phyloP scores from a whole-genome alignment of 306 rosid genomes.

The Carpinus viminea region DNA sequence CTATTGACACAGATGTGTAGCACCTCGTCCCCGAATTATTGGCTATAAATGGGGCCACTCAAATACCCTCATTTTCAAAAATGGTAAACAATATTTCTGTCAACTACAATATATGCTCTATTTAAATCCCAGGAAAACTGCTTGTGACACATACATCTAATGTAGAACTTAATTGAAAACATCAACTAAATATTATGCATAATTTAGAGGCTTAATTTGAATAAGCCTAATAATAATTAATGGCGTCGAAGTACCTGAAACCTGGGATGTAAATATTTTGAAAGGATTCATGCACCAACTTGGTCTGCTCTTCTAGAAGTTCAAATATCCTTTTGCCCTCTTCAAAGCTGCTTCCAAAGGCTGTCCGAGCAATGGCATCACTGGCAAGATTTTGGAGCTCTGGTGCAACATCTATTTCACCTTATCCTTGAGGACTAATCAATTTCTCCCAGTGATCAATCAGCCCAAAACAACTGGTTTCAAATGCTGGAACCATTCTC shows the following conservation, averaged over 20 bases:
- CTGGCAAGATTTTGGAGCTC: constrained; percentile 30
- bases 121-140: no score
- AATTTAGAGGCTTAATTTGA: no score
- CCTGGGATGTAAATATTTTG: constrained; percentile 42
- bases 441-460: constrained; percentile 35
- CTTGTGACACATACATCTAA: no score
- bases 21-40: constrained; percentile 20
- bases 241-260: constrained; percentile 23
- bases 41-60: no score
- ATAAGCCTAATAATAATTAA: background rate
- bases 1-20: constrained; percentile 28
- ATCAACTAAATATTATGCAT: no score
- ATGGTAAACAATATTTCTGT: no score
- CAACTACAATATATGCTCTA: no score
- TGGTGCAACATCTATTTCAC: constrained; percentile 41
- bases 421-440: constrained; percentile 25
- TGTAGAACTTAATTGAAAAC: no score
- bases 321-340: constrained; percentile 34
- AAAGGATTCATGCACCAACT: constrained; percentile 36
- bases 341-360: constrained; percentile 37
- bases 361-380: constrained; percentile 46
- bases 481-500: constrained; percentile 49
- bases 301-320: constrained; percentile 35
- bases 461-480: constrained; percentile 32
- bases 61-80: no score